Evolutionary conservation across 345 rosid genomes (phyloP).

Genomic region (Pugionium dolabratum): DNA sequence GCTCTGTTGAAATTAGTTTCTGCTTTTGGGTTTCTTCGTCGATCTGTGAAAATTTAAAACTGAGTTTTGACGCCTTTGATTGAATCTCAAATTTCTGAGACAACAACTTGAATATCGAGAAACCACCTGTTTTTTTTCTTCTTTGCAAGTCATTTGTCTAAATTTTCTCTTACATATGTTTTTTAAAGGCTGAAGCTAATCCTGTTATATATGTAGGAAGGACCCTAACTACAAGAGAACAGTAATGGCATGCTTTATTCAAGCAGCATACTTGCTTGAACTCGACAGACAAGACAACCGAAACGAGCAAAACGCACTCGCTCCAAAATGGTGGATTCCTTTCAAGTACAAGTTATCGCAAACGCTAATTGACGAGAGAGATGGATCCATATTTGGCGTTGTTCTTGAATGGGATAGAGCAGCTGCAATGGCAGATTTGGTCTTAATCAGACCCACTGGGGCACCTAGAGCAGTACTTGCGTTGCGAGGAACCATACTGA

Average conservation of each 20-base stretch:
- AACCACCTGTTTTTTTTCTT: not conserved
- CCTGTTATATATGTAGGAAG: conserved; percentile 56
- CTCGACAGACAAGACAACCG: conserved; percentile 85
- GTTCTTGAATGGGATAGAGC: conserved; percentile 89
- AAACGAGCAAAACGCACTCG: conserved; percentile 64
- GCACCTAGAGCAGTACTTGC: conserved; percentile 87
- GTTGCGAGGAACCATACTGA: conserved; percentile 82
- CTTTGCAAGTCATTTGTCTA: not conserved
- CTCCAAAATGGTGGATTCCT: conserved; percentile 95
- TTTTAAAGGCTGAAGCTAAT: conserved; percentile 1
- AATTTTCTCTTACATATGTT: not conserved
- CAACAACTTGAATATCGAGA: no score
- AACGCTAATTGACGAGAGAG: conserved; percentile 74
- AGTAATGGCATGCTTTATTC: conserved; percentile 90
- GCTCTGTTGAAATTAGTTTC: not conserved
- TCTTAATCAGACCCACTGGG: conserved; percentile 84
- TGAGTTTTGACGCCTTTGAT: not conserved
- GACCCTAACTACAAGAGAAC: conserved; percentile 88
- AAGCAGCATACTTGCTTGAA: conserved; percentile 90
- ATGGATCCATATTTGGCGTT: conserved; percentile 84
- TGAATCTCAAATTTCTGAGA: not conserved
- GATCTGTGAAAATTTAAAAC: no score
- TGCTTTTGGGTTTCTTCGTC: not conserved
- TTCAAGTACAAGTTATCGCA: conserved; percentile 80
- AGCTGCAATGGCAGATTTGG: conserved; percentile 77